Percentiles rank a stretch among this genome's conserved stretches.
Conservation (phyloP, 306 rosid species). For the Prosopis cineraria region DNA sequence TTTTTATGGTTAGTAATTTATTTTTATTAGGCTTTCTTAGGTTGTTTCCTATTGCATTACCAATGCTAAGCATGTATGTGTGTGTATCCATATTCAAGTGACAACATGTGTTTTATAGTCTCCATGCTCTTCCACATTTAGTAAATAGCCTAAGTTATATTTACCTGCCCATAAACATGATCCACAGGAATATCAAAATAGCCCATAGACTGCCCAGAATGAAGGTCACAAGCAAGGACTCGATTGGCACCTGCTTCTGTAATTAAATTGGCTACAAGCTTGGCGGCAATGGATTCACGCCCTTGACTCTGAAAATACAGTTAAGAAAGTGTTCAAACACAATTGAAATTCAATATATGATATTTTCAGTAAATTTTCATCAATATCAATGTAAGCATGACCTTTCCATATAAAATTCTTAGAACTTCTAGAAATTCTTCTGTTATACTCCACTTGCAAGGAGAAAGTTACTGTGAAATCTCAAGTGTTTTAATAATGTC, state of each 20-base stretch:
- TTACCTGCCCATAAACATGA: conserved; percentile 98
- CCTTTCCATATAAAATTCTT: not conserved
- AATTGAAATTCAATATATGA: conserved; percentile 16
- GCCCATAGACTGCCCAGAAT: conserved; percentile 99
- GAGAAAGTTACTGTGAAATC: not conserved
- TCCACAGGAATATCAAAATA: conserved; percentile 98
- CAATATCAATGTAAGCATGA: not conserved
- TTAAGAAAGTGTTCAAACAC: conserved; percentile 23
- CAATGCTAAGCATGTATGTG: not conserved
- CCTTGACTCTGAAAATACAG: conserved; percentile 80
- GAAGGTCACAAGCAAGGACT: conserved; percentile 99
- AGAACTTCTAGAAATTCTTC: conserved; percentile 14
- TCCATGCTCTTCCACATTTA: conserved; percentile 16
- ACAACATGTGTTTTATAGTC: conserved; percentile 12
- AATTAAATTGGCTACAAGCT: conserved; percentile 97
- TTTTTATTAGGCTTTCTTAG: not conserved
- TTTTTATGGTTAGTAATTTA: too few species aligned
- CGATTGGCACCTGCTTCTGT: conserved; percentile 99
- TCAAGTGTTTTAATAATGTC: not conserved
- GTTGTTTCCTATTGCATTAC: not conserved
- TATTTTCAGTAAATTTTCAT: conserved; percentile 2
- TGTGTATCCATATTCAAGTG: conserved; percentile 2
- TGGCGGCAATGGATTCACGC: conserved; percentile 99
- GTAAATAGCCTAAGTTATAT: conserved; percentile 12
- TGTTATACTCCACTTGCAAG: conserved; percentile 7